Percentiles rank a stretch among this genome's conserved stretches.
These are phyloP conservation scores for Ocimum tenuiflorum DNA, from an alignment of 257 asterid genomes.

Conservation along the genomic window DNA sequence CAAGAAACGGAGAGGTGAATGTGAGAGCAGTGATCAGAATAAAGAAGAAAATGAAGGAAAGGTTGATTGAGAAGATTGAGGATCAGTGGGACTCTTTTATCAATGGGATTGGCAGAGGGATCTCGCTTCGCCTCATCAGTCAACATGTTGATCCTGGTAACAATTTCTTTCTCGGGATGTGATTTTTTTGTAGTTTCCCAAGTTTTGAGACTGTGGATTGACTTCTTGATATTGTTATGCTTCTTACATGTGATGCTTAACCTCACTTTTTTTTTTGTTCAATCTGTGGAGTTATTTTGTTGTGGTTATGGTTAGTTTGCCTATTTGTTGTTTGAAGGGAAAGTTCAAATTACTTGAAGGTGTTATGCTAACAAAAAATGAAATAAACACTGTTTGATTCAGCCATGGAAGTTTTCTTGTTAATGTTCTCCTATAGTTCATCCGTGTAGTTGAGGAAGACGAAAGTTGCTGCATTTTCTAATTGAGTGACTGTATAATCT, in stretches of 20 bases:
- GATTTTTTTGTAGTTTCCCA: not conserved
- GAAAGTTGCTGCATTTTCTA: too few relatives aligned
- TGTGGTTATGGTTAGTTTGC: too few relatives aligned
- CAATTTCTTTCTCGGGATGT: not conserved
- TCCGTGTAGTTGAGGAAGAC: too few relatives aligned
- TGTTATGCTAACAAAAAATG: too few relatives aligned
- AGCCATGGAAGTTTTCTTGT: too few relatives aligned
- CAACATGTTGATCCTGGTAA: constrained; percentile 74
- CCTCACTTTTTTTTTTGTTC: too few relatives aligned
- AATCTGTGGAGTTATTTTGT: too few relatives aligned
- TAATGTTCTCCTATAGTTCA: too few relatives aligned
- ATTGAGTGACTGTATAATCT: too few relatives aligned
- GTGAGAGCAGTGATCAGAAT: constrained; percentile 70
- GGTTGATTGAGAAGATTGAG: constrained; percentile 55
- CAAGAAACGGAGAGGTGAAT: constrained; percentile 30
- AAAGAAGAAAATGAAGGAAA: constrained; percentile 82
- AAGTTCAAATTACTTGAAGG: too few relatives aligned
- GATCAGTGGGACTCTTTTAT: constrained; percentile 68
- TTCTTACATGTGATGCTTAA: not conserved
- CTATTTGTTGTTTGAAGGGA: too few relatives aligned
- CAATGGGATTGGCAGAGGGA: constrained; percentile 84
- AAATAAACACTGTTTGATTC: too few relatives aligned
- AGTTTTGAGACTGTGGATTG: not conserved
- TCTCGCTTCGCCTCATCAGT: constrained; percentile 68
- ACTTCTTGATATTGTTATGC: not conserved